Evolutionary conservation across 768 basidiomycete genomes (phyloP).

Genomic region (Multifurca ochricompacta): DNA sequence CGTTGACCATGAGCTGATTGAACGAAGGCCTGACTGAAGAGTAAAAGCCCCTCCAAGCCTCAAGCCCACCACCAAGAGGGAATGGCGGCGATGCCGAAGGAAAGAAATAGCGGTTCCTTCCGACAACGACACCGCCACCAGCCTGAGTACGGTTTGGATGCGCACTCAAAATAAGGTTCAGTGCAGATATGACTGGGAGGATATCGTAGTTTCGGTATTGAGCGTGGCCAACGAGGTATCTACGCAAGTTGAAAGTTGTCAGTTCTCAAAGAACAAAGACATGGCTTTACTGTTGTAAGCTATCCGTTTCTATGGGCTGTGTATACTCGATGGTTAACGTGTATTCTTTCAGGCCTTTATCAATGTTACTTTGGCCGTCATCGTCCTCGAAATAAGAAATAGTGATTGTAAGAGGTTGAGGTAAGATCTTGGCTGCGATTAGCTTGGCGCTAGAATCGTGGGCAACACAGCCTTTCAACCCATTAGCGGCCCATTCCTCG

Average conservation of each 20-base stretch:
- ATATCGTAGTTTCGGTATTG: slow-evolving; percentile 38
- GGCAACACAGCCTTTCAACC: slow-evolving; percentile 35
- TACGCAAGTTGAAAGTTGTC: slow-evolving; percentile 22
- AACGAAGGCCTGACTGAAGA: slow-evolving; percentile 34
- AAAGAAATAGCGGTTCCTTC: slow-evolving; percentile 49
- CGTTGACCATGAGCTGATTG: slow-evolving; percentile 47
- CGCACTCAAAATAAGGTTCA: slow-evolving; percentile 43
- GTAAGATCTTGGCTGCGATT: slow-evolving; percentile 34
- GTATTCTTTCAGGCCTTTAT: slow-evolving; percentile 34
- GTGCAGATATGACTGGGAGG: slow-evolving; percentile 39
- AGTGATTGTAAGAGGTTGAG: slow-evolving; percentile 35
- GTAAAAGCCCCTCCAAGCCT: slow-evolving; percentile 49
- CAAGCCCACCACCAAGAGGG: slow-evolving; percentile 44
- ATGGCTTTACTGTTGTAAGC: slow-evolving; percentile 32
- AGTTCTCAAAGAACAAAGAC: neutral
- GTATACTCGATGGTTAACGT: slow-evolving; percentile 37
- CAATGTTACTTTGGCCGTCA: slow-evolving; percentile 28
- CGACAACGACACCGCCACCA: slow-evolving; percentile 43
- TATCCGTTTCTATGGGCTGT: slow-evolving; percentile 37
- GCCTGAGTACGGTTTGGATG: slow-evolving; percentile 31
- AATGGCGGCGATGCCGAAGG: slow-evolving; percentile 25
- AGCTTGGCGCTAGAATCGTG: slow-evolving; percentile 43
- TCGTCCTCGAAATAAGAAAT: slow-evolving; percentile 42
- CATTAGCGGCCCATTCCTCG: slow-evolving; percentile 34
- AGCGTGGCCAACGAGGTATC: slow-evolving; percentile 39